These are phyloP conservation scores for Heterobasidion parviporum DNA, from an alignment of 1,284 basidiomycete species.

Conservation along the genomic window DNA sequence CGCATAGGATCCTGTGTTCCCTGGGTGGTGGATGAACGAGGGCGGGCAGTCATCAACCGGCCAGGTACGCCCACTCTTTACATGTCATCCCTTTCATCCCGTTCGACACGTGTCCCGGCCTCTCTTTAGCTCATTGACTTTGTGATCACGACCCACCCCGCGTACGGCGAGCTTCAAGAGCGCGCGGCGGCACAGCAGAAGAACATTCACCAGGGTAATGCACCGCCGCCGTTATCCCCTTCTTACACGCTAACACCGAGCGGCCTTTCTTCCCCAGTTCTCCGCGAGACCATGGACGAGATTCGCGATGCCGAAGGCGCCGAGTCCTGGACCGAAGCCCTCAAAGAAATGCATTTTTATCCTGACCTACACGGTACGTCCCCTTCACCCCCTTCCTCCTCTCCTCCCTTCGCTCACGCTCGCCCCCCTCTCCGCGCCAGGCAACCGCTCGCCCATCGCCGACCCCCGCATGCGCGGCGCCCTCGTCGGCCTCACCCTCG, in stretches of 20 bases:
- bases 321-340: conserved; percentile 73
- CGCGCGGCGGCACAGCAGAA: conserved; percentile 43
- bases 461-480: conserved; percentile 92
- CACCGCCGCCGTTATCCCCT: neutral
- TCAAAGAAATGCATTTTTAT: conserved; percentile 88
- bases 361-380: conserved; percentile 79
- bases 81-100: neutral
- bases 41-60: conserved; percentile 98
- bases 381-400: neutral
- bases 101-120: neutral
- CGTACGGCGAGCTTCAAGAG: conserved; percentile 65
- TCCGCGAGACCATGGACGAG: conserved; percentile 70
- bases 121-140: conserved; percentile 79
- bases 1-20: conserved; percentile 73
- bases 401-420: conserved; percentile 4
- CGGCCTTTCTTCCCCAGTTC: conserved; percentile 40
- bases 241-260: conserved; percentile 1
- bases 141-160: conserved; percentile 87
- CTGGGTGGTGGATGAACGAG: conserved; percentile 99
- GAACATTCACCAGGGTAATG: conserved; percentile 48
- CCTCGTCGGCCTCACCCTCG: conserved; percentile 80
- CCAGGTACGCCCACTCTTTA: conserved; percentile 43
- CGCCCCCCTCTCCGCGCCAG: conserved; percentile 27
- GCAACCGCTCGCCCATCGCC: conserved; percentile 93
- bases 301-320: conserved; percentile 50